A percentile compares a stretch with the other conserved stretches of the same genome.
phyloP scores from a whole-genome alignment of 2,329 filamentous ascomycete genomes.

The Fusarium buxicola region DNA sequence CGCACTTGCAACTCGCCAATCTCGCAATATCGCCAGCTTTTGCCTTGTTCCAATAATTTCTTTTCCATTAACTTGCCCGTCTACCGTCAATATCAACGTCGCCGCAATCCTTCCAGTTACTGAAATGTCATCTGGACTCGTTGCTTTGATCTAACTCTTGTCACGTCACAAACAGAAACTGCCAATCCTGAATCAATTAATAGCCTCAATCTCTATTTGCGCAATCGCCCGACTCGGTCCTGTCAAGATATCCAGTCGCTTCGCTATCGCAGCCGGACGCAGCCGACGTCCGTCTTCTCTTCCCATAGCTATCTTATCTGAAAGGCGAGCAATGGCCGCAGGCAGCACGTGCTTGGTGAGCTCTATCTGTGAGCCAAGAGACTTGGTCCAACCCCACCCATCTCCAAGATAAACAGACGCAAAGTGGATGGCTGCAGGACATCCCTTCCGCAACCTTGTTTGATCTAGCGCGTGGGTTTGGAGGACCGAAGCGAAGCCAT shows the following conservation, averaged over 20 bases:
- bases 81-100: no score
- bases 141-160: not conserved
- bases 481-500: not conserved
- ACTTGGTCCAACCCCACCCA: conserved; percentile 10
- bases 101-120: no score
- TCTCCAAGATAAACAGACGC: conserved; percentile 34
- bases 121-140: not conserved
- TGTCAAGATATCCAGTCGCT: not conserved
- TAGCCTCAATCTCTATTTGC: not conserved
- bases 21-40: not conserved
- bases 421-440: conserved; percentile 30
- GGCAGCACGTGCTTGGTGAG: conserved; percentile 14
- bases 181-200: not conserved
- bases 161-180: not conserved
- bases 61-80: not conserved
- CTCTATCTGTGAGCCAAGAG: conserved; percentile 23
- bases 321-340: conserved; percentile 26
- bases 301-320: conserved; percentile 31
- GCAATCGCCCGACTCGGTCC: conserved; percentile 36
- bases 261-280: conserved; percentile 26
- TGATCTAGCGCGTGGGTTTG: conserved; percentile 8
- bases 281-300: conserved; percentile 36
- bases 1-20: not conserved
- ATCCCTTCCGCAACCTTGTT: conserved; percentile 9
- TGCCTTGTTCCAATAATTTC: not conserved